These are phyloP conservation scores for Coemansia sp. DNA, from an alignment of 192 early-diverging fungal species.

Conservation along the genomic window DNA sequence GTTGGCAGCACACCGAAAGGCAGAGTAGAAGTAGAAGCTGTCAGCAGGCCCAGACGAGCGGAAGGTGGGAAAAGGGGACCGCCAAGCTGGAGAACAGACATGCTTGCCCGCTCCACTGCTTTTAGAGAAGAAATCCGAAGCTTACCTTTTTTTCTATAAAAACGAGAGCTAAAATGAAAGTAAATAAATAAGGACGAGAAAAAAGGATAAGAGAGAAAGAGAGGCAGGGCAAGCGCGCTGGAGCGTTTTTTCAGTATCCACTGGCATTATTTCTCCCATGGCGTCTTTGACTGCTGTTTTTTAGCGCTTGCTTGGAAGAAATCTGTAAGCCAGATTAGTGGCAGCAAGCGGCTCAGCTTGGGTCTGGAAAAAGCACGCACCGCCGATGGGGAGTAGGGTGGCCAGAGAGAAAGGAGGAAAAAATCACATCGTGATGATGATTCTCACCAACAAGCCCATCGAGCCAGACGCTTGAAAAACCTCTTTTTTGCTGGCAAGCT, in stretches of 20 bases:
- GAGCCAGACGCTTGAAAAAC: too few species aligned
- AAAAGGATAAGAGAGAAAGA: conserved; percentile 13
- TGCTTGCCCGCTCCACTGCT: neutral
- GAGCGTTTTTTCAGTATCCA: conserved; percentile 2
- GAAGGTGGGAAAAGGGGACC: neutral
- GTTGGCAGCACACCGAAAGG: neutral
- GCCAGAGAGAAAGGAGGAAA: neutral
- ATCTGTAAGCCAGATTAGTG: neutral
- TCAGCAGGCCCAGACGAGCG: neutral
- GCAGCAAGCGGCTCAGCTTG: conserved; percentile 4
- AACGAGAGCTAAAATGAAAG: conserved; percentile 15
- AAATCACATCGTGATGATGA: neutral
- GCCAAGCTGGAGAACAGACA: conserved; percentile 1
- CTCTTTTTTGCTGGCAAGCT: too few species aligned
- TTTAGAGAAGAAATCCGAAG: neutral
- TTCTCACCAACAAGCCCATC: too few species aligned
- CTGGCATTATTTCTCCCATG: neutral
- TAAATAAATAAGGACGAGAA: conserved; percentile 20
- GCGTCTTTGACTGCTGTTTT: neutral
- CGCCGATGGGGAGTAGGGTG: neutral
- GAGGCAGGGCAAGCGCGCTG: neutral
- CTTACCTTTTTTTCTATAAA: conserved; percentile 31
- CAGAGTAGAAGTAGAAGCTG: neutral
- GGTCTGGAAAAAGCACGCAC: neutral
- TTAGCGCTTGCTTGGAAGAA: neutral